Base-by-base conservation (phyloP, 345 rosid species). In the Hibiscus syriacus region DNA sequence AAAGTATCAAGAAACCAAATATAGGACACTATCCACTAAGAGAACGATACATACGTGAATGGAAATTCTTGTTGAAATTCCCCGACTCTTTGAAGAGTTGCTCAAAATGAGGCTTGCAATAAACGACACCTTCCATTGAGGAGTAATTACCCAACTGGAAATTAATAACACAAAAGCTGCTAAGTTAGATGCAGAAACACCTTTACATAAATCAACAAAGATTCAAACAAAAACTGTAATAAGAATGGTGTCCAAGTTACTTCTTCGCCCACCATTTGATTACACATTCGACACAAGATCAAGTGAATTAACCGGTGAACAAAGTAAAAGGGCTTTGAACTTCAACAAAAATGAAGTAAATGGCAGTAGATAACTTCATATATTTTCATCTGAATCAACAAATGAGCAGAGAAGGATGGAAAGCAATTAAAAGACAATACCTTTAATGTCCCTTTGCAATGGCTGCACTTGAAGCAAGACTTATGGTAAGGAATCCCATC, bases 31-130 rank as follows among this genome's bases (percentile, higher is more conserved):
- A 34, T 45, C n/a, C 29, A 32, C 29, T 16, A 56, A 34, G 45
- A 58, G 39, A 2, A 19, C 64, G 63, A 53, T 57, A 73, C 99
- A 62, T 85, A 94, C 98, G 93, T 41, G 98, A 87, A 66, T 85
- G 91, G 73, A 94, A 94, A 70, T 89, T 94, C 83, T 94, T 94
- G 87, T 76, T 89, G 83, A 85, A 94, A 55, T 79, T 94, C 26
- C 99, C 96, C 10, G 90, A 58, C 80, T 89, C 99, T 84, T 88
- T 94, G 84, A 94, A 94, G 58, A 94, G 89, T 77, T 91, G 98
- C 83, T 89, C 99, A 71, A 89, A 91, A 72, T 91, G 99, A 72
- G 99, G 99, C 83, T 84, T 91, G 66, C 99, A 94, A 70, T 94
- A 94, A 59, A 94, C 70, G 55, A 94, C 96, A 72, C 98, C 97